These are phyloP conservation scores for Gonapodya prolifera DNA, from an alignment of 192 early-diverging fungal species.

Conservation along the genomic window DNA sequence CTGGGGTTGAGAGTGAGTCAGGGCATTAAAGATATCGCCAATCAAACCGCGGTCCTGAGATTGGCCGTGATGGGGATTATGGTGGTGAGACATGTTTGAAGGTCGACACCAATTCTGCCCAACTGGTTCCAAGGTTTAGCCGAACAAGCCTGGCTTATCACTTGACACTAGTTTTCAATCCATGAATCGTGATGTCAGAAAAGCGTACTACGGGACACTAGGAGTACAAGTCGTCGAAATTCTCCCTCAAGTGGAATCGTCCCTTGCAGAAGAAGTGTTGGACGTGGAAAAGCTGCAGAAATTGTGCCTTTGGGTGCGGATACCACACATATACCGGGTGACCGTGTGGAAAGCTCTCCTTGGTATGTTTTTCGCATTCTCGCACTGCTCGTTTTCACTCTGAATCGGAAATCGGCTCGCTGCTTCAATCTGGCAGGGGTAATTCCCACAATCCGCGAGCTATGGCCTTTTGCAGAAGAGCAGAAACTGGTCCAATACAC, in stretches of 20 bases:
- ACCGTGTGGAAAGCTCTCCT: constrained; percentile 18
- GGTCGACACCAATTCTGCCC: too few relatives aligned
- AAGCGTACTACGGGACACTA: constrained; percentile 4
- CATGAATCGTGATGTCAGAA: background rate
- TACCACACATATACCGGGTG: constrained; percentile 14
- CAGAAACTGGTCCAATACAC: background rate
- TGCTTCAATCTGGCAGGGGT: background rate
- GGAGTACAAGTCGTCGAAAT: constrained; percentile 13
- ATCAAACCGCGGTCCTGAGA: background rate
- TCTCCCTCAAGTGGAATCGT: constrained; percentile 7
- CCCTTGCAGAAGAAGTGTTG: constrained; percentile 10
- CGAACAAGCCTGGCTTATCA: too few relatives aligned
- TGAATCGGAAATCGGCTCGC: too few relatives aligned
- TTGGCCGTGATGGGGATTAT: background rate
- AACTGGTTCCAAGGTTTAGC: too few relatives aligned
- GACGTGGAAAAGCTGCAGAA: constrained; percentile 13
- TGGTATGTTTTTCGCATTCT: background rate
- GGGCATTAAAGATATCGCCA: background rate
- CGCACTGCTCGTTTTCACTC: background rate
- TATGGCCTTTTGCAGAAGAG: background rate
- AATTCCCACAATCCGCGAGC: background rate
- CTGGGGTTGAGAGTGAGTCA: background rate
- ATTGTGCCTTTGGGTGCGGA: constrained; percentile 17
- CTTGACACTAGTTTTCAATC: too few relatives aligned
- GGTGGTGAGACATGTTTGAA: background rate